Conservation (phyloP, 768 basidiomycete genomes). For the Kwoniella sp. region DNA sequence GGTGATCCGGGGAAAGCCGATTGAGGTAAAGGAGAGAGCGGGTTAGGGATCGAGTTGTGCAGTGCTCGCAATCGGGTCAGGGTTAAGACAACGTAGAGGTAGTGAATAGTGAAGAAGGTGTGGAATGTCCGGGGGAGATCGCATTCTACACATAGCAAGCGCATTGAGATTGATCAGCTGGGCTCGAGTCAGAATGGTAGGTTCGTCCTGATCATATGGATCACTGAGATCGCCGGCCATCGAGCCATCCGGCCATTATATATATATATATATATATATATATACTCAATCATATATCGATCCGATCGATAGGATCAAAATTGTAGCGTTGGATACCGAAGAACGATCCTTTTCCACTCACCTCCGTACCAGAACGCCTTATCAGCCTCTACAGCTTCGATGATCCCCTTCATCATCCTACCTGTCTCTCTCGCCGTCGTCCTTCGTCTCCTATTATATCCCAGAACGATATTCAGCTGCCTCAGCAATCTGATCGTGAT, state of each 20-base stretch:
- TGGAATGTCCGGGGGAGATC: slow-evolving; percentile 89
- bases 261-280: not conserved
- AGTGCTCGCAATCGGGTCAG: slow-evolving; percentile 78
- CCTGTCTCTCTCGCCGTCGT: slow-evolving; percentile 59
- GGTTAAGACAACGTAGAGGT: slow-evolving; percentile 88
- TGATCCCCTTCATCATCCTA: slow-evolving; percentile 57
- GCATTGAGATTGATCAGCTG: no score
- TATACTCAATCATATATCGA: no score
- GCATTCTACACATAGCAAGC: slow-evolving; percentile 63
- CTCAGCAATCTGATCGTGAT: slow-evolving; percentile 46
- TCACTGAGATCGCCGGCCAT: no score
- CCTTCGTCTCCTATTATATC: slow-evolving; percentile 56
- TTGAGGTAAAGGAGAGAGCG: slow-evolving; percentile 35
- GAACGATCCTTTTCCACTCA: no score
- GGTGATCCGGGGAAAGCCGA: slow-evolving; percentile 29
- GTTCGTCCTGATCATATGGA: no score
- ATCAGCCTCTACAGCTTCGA: slow-evolving; percentile 57
- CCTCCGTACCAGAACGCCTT: slow-evolving; percentile 59
- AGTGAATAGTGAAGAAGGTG: slow-evolving; percentile 92
- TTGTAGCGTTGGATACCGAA: no score
- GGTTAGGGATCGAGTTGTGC: slow-evolving; percentile 51
- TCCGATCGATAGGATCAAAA: no score
- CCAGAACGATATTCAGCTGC: slow-evolving; percentile 56
- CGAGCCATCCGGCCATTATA: no score
- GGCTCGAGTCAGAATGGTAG: no score